Percentiles rank a stretch among this genome's conserved stretches.
These are phyloP conservation scores for Pseudocercospora cruenta DNA, from an alignment of 2,329 filamentous ascomycete genomes.

Conservation along the genomic window DNA sequence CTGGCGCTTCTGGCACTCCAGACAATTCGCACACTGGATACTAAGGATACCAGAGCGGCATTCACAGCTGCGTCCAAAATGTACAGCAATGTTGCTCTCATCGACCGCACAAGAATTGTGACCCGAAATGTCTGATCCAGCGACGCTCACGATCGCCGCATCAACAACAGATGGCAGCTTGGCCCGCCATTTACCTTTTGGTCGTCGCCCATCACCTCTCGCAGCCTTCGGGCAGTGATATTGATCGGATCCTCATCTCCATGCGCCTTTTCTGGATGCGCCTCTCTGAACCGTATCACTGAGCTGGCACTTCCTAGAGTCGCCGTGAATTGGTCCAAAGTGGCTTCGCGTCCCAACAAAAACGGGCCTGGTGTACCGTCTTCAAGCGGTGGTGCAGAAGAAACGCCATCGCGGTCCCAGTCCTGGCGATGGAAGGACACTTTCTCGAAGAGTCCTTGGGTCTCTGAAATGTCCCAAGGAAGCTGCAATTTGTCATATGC, in stretches of 20 bases:
- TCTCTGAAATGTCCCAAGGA: constrained; percentile 51
- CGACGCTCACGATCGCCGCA: background rate
- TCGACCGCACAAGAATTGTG: background rate
- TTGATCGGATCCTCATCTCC: constrained; percentile 46
- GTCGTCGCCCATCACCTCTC: constrained; percentile 10
- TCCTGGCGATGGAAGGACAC: constrained; percentile 46
- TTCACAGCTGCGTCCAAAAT: background rate
- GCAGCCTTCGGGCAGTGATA: constrained; percentile 34
- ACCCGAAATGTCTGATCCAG: background rate
- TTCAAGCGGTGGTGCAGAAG: constrained; percentile 18
- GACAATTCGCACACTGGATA: background rate
- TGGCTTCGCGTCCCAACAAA: constrained; percentile 29
- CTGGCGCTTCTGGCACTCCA: background rate
- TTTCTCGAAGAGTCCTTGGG: constrained; percentile 44
- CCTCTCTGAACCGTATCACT: constrained; percentile 51
- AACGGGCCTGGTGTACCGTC: constrained; percentile 28
- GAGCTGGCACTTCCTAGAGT: constrained; percentile 46
- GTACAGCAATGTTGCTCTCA: background rate
- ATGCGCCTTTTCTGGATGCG: constrained; percentile 45
- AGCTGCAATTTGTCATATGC: constrained; percentile 51
- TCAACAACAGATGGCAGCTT: constrained; percentile 14
- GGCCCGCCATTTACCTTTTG: constrained; percentile 12
- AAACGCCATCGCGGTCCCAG: constrained; percentile 45
- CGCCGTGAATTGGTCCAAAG: constrained; percentile 41
- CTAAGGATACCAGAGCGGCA: background rate